These are phyloP conservation scores for Fusarium sp. DNA, from an alignment of 2,329 filamentous ascomycete genomes.

Conservation along the genomic window DNA sequence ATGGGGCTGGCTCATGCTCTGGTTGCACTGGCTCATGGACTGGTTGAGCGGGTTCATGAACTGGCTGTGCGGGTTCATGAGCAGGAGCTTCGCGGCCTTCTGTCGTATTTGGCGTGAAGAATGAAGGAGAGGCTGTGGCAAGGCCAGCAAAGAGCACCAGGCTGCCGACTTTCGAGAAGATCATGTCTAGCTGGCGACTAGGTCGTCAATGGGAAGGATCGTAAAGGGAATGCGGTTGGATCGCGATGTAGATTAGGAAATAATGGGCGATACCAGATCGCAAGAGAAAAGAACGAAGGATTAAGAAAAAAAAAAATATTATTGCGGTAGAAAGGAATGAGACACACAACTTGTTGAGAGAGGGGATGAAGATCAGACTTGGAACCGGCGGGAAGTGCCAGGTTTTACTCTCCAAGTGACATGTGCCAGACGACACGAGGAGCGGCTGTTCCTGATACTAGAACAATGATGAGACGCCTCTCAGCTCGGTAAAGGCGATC, in stretches of 20 bases:
- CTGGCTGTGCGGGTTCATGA: neutral
- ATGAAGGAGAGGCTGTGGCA: constrained; percentile 22
- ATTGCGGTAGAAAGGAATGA: neutral
- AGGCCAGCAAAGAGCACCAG: constrained; percentile 19
- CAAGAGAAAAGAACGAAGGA: constrained; percentile 10
- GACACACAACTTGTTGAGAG: neutral
- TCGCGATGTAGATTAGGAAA: neutral
- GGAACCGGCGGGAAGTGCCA: neutral
- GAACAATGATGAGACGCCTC: neutral
- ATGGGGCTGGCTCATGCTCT: neutral
- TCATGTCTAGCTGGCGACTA: neutral
- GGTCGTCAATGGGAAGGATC: neutral
- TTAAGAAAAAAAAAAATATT: neutral
- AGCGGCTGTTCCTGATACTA: neutral
- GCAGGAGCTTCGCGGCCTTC: neutral
- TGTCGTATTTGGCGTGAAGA: constrained; percentile 17
- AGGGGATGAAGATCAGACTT: neutral
- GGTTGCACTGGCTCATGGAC: neutral
- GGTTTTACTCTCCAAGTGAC: neutral
- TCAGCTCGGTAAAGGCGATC: neutral
- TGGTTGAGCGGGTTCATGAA: neutral
- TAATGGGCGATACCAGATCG: constrained; percentile 33
- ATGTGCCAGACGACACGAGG: neutral
- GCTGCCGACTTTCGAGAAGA: constrained; percentile 17
- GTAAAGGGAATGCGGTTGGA: neutral